Base-by-base conservation (phyloP, 257 asterid species). In the Solanum peruvianum region DNA sequence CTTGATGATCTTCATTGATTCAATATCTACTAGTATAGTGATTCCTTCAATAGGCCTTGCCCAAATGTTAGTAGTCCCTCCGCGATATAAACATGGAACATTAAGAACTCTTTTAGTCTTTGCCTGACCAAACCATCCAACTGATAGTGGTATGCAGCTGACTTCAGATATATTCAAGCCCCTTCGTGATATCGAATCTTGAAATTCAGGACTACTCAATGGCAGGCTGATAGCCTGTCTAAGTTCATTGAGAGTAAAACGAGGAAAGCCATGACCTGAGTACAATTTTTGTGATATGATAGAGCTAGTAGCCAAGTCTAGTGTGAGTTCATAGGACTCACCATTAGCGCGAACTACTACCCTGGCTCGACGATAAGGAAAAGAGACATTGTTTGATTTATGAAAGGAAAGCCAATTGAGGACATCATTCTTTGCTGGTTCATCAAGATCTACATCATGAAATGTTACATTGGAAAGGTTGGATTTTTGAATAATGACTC, bases 101-200 rank as follows among this genome's bases (percentile, higher is more conserved):
- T 91, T 90, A 5, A 93, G 88, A 77, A 91, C 85, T 77, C 98
- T 91, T 52, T 62, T 88, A 0, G 87, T 91, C 73, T 84, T 94
- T 42, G 3, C 27, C 90, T 95, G 96, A 7, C 98, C 98, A 78
- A 82, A 95, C 97, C 97, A 95, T 11, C 97, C 98, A 4, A 90
- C 88, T 7, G 98, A 90, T 56, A 93, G 73, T 31, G 96, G 96
- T 20, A 93, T n/a, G 62, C 95, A 95, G 6, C 92, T 92, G 71
- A 93, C 92, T 72, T 95, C 95, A 6, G 95, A 91, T 67, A 92
- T 31, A 85, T 93, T 92, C 41, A 95, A 92, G 42, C 96, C 94
- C 89, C 97, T 90, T 83, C 35, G 86, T 64, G 41, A 84, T 56
- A 94, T 86, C 9, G 98, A 95, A 35, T 91, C 89, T 90, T 86